These are phyloP conservation scores for Mycena rebaudengoi DNA, from an alignment of 768 basidiomycete genomes.

Conservation along the genomic window DNA sequence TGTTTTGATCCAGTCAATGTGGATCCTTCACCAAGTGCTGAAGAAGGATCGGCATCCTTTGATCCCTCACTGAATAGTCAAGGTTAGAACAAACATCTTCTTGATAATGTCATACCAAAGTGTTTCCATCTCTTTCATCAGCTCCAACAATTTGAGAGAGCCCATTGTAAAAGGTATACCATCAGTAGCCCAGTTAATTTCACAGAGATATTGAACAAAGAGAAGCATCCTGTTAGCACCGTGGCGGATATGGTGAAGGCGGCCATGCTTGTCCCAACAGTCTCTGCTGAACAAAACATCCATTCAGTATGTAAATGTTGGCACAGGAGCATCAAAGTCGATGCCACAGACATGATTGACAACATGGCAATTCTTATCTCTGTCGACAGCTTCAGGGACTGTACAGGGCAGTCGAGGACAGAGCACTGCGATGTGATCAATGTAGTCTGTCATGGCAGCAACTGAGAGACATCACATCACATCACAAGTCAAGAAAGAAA, in stretches of 20 bases:
- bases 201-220: conserved; percentile 3
- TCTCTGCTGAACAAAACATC: conserved; percentile 12
- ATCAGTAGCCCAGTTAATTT: background rate
- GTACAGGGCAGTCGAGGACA: no score
- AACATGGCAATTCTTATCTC: no score
- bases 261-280: conserved; percentile 2
- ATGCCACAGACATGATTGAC: no score
- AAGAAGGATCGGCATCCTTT: background rate
- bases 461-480: no score
- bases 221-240: conserved; percentile 3
- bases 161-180: background rate
- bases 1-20: no score
- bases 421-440: no score
- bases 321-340: no score
- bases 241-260: background rate
- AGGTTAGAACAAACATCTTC: background rate
- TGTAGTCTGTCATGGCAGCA: no score
- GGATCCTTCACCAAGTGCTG: no score
- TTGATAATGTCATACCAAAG: background rate
- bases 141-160: background rate
- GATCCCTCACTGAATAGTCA: background rate
- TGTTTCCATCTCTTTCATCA: background rate
- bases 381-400: no score
- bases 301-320: background rate
- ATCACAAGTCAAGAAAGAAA: no score